phyloP scores from a whole-genome alignment of 169 alveolate genomes.

The Pseudocohnilembus persalinus region DNA sequence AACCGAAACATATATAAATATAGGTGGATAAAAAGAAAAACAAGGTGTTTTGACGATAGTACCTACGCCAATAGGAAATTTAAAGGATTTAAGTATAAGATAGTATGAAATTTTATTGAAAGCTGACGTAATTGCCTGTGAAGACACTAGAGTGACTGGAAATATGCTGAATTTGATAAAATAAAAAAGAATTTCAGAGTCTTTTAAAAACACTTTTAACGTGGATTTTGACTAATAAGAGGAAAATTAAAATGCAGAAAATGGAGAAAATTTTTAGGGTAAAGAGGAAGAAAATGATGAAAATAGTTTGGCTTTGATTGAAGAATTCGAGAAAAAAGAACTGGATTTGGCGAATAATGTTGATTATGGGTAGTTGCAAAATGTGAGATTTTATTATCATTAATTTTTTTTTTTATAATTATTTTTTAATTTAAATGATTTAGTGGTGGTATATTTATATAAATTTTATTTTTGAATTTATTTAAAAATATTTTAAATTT shows the following conservation, averaged over 20 bases:
- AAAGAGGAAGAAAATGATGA: slow-evolving; percentile 29
- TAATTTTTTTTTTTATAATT: no score
- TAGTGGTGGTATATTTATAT: no score
- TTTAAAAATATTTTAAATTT: slow-evolving; percentile 12
- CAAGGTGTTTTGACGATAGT: slow-evolving; percentile 58
- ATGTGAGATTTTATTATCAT: no score
- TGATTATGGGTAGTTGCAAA: no score
- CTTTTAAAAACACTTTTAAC: slow-evolving; percentile 26
- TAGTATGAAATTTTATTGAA: slow-evolving; percentile 50
- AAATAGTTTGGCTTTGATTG: neutral
- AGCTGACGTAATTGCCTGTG: slow-evolving; percentile 71
- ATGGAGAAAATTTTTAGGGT: slow-evolving; percentile 7
- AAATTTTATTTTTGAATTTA: neutral
- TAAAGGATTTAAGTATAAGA: slow-evolving; percentile 57
- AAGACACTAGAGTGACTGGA: slow-evolving; percentile 77
- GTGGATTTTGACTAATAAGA: slow-evolving; percentile 26
- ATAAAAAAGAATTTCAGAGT: slow-evolving; percentile 49
- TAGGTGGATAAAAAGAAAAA: slow-evolving; percentile 12
- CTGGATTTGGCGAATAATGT: no score
- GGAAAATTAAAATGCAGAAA: slow-evolving; percentile 3
- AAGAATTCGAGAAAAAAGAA: neutral
- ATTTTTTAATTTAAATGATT: no score
- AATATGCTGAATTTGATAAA: slow-evolving; percentile 50
- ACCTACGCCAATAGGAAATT: slow-evolving; percentile 74
- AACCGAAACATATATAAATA: neutral